These are phyloP conservation scores for Tolypocladium endophyticum DNA, from an alignment of 2,329 filamentous ascomycete species.

Conservation along the genomic window DNA sequence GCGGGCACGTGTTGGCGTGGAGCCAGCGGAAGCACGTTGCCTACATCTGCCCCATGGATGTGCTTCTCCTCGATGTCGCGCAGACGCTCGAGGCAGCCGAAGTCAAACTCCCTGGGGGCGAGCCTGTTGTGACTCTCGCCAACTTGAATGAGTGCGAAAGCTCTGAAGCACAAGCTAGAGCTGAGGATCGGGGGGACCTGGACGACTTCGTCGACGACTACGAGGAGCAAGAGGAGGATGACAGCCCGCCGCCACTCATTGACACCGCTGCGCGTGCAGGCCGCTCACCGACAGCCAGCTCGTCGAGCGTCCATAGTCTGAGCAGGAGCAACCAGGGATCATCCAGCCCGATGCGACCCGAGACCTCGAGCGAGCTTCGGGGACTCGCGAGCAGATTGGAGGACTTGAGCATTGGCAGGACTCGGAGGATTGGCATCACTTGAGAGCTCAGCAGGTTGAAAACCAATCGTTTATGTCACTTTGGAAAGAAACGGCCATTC, in stretches of 20 bases:
- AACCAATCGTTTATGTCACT: not conserved
- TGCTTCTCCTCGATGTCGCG: constrained; percentile 76
- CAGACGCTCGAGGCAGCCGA: constrained; percentile 61
- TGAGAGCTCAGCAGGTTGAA: constrained; percentile 5
- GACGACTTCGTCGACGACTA: constrained; percentile 17
- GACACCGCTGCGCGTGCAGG: not conserved
- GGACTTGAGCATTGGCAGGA: constrained; percentile 20
- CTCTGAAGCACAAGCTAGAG: not conserved
- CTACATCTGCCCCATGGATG: constrained; percentile 93
- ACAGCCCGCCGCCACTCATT: not conserved
- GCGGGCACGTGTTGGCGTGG: constrained; percentile 85
- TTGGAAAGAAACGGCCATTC: not conserved
- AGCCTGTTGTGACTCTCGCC: constrained; percentile 24
- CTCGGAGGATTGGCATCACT: constrained; percentile 18
- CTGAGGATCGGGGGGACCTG: constrained; percentile 12
- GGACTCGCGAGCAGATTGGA: constrained; percentile 19
- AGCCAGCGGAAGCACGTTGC: constrained; percentile 69
- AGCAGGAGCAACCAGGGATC: constrained; percentile 10
- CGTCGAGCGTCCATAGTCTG: constrained; percentile 7
- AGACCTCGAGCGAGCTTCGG: constrained; percentile 15
- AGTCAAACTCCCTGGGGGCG: constrained; percentile 60
- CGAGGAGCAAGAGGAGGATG: constrained; percentile 17
- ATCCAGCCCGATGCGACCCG: constrained; percentile 16
- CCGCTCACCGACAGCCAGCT: not conserved
- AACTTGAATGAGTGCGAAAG: not conserved